phyloP scores from a whole-genome alignment of 1,139 yeast species.

The Blastobotrys aristatus region DNA sequence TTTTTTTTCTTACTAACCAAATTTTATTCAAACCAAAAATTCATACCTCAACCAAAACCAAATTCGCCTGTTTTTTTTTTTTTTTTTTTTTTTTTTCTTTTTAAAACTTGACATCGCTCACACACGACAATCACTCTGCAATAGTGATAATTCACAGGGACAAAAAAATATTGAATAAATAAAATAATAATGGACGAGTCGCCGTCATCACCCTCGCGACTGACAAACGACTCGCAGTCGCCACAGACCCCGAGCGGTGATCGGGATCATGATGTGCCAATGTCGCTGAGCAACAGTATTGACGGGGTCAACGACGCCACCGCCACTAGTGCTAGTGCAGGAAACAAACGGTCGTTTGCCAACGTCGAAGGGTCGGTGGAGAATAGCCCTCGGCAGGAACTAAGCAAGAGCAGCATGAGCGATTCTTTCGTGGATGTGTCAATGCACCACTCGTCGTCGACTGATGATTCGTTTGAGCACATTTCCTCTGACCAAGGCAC shows the following conservation, averaged over 20 bases:
- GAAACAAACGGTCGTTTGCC: constrained; percentile 7
- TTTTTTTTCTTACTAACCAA: no score
- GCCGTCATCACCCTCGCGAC: constrained; percentile 3
- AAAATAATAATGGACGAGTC: constrained; percentile 1
- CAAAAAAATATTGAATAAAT: no score
- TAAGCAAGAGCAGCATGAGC: not conserved
- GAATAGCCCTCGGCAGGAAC: not conserved
- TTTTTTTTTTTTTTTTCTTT: no score
- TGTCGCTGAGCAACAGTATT: not conserved
- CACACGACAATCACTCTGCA: no score
- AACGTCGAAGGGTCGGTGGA: constrained; percentile 3
- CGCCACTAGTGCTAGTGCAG: not conserved
- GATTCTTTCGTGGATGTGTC: constrained; percentile 1
- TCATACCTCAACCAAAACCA: no score
- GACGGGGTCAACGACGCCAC: not conserved
- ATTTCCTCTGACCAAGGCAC: not conserved
- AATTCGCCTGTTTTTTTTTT: no score
- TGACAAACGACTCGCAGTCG: not conserved
- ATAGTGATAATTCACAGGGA: no score
- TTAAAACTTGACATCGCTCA: no score
- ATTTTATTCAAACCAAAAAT: no score
- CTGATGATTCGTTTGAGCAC: not conserved
- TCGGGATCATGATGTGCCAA: constrained; percentile 1
- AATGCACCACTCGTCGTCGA: not conserved
- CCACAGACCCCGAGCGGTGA: constrained; percentile 1